Evolutionary conservation across 306 rosid species (phyloP), one percentile per base, ranked within the genome.

Genomic region (Acacia acuminata): DNA sequence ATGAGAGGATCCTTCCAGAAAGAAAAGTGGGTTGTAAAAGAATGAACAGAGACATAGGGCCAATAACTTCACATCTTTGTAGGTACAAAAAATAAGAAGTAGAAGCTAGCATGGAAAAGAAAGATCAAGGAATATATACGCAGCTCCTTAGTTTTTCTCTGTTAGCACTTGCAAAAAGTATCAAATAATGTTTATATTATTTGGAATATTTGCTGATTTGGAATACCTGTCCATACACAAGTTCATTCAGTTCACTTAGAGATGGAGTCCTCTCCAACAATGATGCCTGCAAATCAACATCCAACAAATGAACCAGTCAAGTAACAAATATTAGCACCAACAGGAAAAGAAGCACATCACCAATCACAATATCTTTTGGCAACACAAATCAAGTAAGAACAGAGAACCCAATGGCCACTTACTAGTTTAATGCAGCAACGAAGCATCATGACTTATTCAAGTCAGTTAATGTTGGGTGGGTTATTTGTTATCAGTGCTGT

Each of bases 161-260:
- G 20, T 38, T 30, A 51, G 16, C 34, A 53, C 50, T 47, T 50
- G 24, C 47, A 72, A 67, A 56, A 44, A 74, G 43, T 84, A 74
- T 8, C 42, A 79, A 66, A 10, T 27, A 27, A n/a, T n/a, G n/a
- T n/a, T n/a, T n/a, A n/a, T n/a, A n/a, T 75, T 20, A 70, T 17
- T 38, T 38, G 42, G 40, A 36, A 36, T 36, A 47, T 43, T 20
- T 73, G 44, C 44, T 71, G 65, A 40, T 60, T 68, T 67, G 50
- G 76, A 82, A 75, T 87, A 96, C 99, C 99, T 96, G 98, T 69
- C 97, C 98, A 75, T 93, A 96, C 72, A 96, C 91, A 91, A 96
- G 84, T 88, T 92, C 92, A 81, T 96, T 96, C 42, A 96, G 88
- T 55, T 92, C 98, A 90, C 98, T 96, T 42, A 96, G 86, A 73